phyloP scores from a whole-genome alignment of 2,329 filamentous ascomycete genomes.

The Colletotrichum scovillei region DNA sequence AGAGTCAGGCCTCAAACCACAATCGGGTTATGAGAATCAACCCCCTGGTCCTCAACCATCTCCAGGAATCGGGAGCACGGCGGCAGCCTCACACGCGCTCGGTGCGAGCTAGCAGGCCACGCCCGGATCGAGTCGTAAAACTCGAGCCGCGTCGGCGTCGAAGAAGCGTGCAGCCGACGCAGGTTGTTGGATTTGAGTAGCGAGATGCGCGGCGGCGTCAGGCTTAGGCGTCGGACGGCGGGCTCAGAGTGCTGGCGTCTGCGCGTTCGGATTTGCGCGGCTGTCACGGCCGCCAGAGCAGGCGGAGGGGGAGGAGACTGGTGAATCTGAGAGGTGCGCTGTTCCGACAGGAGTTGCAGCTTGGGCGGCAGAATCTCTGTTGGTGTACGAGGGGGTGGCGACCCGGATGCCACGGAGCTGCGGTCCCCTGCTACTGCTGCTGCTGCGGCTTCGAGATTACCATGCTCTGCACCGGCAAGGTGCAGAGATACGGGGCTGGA shows the following conservation, averaged over 20 bases:
- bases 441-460: background rate
- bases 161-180: conserved; percentile 21
- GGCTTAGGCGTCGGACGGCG: conserved; percentile 7
- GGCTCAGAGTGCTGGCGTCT: conserved; percentile 29
- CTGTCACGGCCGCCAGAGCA: no score
- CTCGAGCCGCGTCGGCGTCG: conserved; percentile 12
- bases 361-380: conserved; percentile 18
- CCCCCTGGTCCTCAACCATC: conserved; percentile 12
- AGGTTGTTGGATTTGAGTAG: conserved; percentile 32
- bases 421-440: background rate
- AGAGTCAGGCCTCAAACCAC: background rate
- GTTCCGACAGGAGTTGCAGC: conserved; percentile 23
- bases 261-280: conserved; percentile 6
- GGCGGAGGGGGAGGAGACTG: background rate
- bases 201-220: conserved; percentile 28
- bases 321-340: background rate
- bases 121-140: conserved; percentile 34
- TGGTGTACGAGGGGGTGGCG: conserved; percentile 19
- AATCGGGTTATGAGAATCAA: conserved; percentile 8
- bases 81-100: conserved; percentile 21
- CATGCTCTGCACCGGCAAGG: background rate
- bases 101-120: conserved; percentile 26
- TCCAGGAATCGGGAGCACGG: conserved; percentile 31
- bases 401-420: conserved; percentile 4
- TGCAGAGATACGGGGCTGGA: conserved; percentile 5